Percentiles rank a stretch among this genome's conserved stretches.
These are phyloP conservation scores for Dunaliella sp. DNA, from an alignment of 139 green algal species.

Conservation along the genomic window DNA sequence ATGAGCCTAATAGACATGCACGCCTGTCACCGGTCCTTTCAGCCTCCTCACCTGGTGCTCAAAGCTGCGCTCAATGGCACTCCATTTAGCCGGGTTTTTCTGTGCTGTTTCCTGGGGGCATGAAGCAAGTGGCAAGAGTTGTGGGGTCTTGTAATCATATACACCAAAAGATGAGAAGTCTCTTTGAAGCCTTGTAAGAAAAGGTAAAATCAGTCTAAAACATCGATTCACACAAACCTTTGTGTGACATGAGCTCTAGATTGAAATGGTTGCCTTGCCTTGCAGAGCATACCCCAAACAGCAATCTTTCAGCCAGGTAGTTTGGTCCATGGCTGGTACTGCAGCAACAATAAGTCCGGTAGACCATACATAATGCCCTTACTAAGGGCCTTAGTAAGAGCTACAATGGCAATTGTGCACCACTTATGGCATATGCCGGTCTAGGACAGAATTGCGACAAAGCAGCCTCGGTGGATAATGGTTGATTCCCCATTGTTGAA, in stretches of 20 bases:
- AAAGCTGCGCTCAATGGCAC: background rate
- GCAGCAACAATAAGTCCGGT: background rate
- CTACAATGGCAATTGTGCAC: too few relatives aligned
- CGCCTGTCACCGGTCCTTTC: too few relatives aligned
- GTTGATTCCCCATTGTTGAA: too few relatives aligned
- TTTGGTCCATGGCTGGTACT: background rate
- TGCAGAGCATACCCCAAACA: too few relatives aligned
- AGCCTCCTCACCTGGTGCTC: background rate
- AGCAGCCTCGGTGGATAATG: too few relatives aligned
- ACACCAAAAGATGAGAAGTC: background rate
- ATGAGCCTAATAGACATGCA: too few relatives aligned
- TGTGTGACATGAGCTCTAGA: too few relatives aligned
- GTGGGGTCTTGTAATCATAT: background rate
- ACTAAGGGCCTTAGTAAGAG: too few relatives aligned
- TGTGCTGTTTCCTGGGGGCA: background rate
- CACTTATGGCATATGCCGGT: too few relatives aligned
- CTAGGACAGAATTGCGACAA: too few relatives aligned
- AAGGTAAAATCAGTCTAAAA: background rate
- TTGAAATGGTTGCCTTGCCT: too few relatives aligned
- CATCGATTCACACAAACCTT: background rate
- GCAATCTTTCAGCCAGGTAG: background rate
- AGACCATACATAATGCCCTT: background rate
- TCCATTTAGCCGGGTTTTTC: background rate
- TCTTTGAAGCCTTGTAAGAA: background rate
- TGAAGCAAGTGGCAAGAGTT: background rate